Percentiles rank a stretch among this genome's conserved stretches.
phyloP scores from a whole-genome alignment of 345 rosid genomes.

The Geranium rotundifolium region DNA sequence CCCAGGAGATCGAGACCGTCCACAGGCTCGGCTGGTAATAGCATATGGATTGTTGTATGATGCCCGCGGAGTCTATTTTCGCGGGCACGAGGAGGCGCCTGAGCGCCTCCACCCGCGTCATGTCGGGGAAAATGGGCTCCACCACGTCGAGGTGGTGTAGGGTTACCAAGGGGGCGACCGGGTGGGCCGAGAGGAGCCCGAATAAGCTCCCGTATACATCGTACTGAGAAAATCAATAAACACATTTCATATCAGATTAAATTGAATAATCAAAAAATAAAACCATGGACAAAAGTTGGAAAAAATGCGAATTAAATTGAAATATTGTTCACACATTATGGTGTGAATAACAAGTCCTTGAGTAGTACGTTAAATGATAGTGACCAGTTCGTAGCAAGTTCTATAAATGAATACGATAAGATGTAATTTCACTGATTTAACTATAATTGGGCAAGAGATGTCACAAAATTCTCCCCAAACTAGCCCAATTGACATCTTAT shows the following conservation, averaged over 20 bases:
- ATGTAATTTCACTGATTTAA: too few species aligned
- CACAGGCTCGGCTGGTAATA: conserved; percentile 41
- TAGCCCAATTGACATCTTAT: too few species aligned
- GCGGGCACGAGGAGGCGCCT: conserved; percentile 29
- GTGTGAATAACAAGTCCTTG: too few species aligned
- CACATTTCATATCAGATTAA: neutral
- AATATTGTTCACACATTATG: too few species aligned
- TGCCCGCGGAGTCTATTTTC: conserved; percentile 47
- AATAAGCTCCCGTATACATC: neutral
- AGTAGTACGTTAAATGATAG: too few species aligned
- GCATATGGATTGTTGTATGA: conserved; percentile 64
- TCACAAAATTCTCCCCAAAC: too few species aligned
- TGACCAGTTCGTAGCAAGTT: too few species aligned
- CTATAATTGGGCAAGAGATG: too few species aligned
- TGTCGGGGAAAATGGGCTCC: conserved; percentile 54
- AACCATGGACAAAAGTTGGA: too few species aligned
- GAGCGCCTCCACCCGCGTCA: conserved; percentile 33
- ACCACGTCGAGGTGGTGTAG: neutral
- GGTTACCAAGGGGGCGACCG: neutral
- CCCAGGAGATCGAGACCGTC: conserved; percentile 79
- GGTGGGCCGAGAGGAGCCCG: neutral
- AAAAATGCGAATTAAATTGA: too few species aligned
- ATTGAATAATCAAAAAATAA: too few species aligned
- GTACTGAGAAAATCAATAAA: neutral
- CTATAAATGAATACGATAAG: too few species aligned